Conservation (phyloP, 192 early-diverging fungal genomes). For the Podila clonocystis region DNA sequence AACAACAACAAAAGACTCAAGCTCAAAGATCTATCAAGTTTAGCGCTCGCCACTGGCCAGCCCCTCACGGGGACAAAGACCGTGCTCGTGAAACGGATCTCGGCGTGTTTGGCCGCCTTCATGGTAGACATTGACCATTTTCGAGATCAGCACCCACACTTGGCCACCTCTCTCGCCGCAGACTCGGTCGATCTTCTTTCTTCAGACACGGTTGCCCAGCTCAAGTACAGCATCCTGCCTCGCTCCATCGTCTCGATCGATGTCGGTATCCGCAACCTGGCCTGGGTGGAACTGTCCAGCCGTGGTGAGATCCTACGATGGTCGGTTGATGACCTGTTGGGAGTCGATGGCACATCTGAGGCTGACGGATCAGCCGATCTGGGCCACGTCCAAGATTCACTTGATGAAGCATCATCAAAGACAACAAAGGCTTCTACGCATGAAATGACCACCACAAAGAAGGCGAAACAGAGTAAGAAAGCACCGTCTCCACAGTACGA, state of each 20-base stretch:
- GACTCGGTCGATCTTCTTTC: background rate
- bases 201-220: constrained; percentile 1
- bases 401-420: background rate
- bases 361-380: no score
- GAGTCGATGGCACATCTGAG: background rate
- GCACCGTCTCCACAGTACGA: constrained; percentile 13
- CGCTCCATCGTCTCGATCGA: constrained; percentile 58
- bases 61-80: constrained; percentile 25
- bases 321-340: constrained; percentile 51
- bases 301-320: constrained; percentile 50
- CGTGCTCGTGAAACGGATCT: constrained; percentile 13
- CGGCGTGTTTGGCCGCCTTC: constrained; percentile 9
- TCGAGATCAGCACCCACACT: background rate
- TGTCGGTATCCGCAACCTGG: constrained; percentile 62
- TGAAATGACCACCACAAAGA: background rate
- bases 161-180: background rate
- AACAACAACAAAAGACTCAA: constrained; percentile 9
- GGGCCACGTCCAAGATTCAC: no score
- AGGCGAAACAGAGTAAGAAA: constrained; percentile 8
- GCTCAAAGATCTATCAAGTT: constrained; percentile 7
- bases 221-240: constrained; percentile 18
- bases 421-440: background rate
- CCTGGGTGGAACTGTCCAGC: constrained; percentile 53
- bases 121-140: constrained; percentile 7
- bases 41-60: constrained; percentile 25